These are phyloP conservation scores for Suillus decipiens DNA, from an alignment of 768 basidiomycete genomes.

Conservation along the genomic window DNA sequence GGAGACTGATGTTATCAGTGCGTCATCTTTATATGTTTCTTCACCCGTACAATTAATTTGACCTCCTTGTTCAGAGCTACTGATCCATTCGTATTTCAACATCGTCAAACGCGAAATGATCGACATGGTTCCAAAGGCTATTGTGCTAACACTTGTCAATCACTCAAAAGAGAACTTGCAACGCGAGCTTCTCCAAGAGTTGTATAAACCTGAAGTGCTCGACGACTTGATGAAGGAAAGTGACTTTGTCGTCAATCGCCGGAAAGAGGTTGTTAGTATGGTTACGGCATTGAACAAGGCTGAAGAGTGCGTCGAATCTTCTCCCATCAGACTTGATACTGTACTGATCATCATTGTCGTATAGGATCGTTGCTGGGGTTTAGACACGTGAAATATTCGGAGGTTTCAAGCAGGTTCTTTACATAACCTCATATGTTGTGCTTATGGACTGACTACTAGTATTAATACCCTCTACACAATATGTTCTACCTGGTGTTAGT, in stretches of 20 bases:
- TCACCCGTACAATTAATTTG: conserved; percentile 2
- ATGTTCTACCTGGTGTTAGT: conserved; percentile 19
- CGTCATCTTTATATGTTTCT: conserved; percentile 34
- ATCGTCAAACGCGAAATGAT: conserved; percentile 99
- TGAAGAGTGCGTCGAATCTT: conserved; percentile 62
- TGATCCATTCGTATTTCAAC: conserved; percentile 97
- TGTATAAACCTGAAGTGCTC: conserved; percentile 96
- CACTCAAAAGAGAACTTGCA: conserved; percentile 95
- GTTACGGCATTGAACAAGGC: conserved; percentile 94
- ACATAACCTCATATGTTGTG: conserved; percentile 7
- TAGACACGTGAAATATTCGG: conserved; percentile 26
- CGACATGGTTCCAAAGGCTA: conserved; percentile 98
- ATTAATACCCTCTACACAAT: conserved; percentile 34
- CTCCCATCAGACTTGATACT: conserved; percentile 5
- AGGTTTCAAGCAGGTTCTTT: conserved; percentile 2
- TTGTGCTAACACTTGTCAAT: conserved; percentile 87
- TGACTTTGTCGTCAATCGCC: conserved; percentile 82
- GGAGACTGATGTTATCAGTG: conserved; percentile 99
- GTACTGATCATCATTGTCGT: conserved; percentile 15
- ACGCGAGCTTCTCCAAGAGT: conserved; percentile 88
- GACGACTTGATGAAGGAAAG: conserved; percentile 95
- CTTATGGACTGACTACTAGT: conserved; percentile 20
- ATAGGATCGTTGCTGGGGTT: conserved; percentile 66
- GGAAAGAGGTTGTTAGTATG: conserved; percentile 95
- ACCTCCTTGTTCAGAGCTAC: conserved; percentile 60